A percentile compares a stretch with the other conserved stretches of the same genome.
phyloP scores from a whole-genome alignment of 208 protist genomes.

The Trypanosoma brucei region DNA sequence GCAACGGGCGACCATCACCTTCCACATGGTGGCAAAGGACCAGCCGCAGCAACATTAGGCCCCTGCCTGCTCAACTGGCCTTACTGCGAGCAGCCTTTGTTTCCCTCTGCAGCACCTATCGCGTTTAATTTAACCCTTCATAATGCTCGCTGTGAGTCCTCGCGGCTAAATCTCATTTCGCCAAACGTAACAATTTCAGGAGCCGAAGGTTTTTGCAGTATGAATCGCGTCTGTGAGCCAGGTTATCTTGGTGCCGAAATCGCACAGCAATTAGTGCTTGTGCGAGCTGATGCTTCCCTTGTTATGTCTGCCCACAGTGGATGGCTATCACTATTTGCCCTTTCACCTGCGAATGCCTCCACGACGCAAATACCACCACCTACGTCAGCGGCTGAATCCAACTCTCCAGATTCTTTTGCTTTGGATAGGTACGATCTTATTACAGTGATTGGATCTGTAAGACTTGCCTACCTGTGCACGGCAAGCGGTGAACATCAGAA shows the following conservation, averaged over 20 bases:
- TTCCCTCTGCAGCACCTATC: constrained; percentile 60
- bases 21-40: neutral
- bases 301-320: constrained; percentile 17
- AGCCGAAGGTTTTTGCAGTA: constrained; percentile 12
- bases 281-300: constrained; percentile 11
- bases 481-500: neutral
- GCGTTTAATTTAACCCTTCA: constrained; percentile 91
- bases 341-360: constrained; percentile 22
- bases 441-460: constrained; percentile 14
- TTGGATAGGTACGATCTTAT: constrained; percentile 20
- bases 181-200: constrained; percentile 7
- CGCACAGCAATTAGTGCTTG: constrained; percentile 10
- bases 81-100: constrained; percentile 89
- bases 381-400: neutral
- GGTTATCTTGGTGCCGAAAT: neutral
- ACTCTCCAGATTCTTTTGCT: neutral
- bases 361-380: neutral
- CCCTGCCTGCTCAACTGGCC: constrained; percentile 71
- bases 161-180: neutral
- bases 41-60: neutral
- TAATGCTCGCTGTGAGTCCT: constrained; percentile 15
- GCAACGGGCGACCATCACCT: constrained; percentile 16
- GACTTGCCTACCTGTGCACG: constrained; percentile 10
- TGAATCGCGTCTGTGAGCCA: neutral
- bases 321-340: constrained; percentile 21